Evolutionary conservation across 441 rosid genomes (phyloP).

Genomic region (Euphorbia corollata): DNA sequence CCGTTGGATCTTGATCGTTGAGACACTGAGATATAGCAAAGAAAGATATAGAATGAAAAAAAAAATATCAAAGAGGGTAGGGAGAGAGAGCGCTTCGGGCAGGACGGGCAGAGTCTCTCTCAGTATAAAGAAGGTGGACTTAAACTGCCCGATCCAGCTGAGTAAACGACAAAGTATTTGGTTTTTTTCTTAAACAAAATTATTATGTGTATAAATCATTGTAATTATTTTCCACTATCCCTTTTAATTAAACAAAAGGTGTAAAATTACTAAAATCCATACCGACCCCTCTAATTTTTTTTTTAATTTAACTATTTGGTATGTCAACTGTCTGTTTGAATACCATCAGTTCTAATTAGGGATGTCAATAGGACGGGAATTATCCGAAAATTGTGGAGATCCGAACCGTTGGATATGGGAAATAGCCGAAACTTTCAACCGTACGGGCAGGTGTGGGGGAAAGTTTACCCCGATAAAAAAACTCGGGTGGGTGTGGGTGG

Average conservation of each 20-base stretch:
- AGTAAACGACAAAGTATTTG: constrained; percentile 16
- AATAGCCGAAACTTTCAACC: too few species aligned
- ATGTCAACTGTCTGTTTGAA: too few species aligned
- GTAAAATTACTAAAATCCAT: too few species aligned
- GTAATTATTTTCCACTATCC: not conserved
- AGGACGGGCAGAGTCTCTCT: constrained; percentile 29
- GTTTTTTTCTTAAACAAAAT: not conserved
- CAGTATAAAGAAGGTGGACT: constrained; percentile 5
- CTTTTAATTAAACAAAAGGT: not conserved
- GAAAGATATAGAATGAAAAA: constrained; percentile 22
- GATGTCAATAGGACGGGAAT: too few species aligned
- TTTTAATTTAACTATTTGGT: too few species aligned
- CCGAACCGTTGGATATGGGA: too few species aligned
- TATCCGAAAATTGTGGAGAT: too few species aligned
- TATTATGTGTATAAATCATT: not conserved
- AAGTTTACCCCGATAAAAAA: too few species aligned
- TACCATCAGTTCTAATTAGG: too few species aligned
- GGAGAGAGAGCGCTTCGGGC: constrained; percentile 28
- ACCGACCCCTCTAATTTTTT: too few species aligned
- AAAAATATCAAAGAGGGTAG: constrained; percentile 16
- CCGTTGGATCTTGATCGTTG: constrained; percentile 54
- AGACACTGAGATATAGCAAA: constrained; percentile 27
- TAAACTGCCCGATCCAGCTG: constrained; percentile 24
- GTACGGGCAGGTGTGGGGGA: too few species aligned
- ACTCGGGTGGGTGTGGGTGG: too few species aligned